Evolutionary conservation across 2,329 filamentous ascomycete species (phyloP), one percentile per base, ranked within the genome.

Genomic region (Penicillium sp.): DNA sequence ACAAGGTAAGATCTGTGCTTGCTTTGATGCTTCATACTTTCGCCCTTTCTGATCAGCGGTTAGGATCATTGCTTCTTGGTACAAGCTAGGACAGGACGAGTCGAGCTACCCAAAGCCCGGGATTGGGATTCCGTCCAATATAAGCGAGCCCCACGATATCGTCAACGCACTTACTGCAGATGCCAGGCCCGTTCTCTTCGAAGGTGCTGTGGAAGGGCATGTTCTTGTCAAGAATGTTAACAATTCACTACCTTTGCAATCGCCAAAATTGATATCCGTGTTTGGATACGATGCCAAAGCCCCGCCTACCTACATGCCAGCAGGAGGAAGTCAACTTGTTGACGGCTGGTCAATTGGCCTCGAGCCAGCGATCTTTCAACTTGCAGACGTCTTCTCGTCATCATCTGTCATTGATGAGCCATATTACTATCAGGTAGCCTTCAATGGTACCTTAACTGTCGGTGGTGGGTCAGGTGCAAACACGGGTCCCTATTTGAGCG

Each of bases 211-310:
- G 75, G 83, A 54, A 82, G 86, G 57, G 80, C 83, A 83, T 29
- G 82, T 86, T 2, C 69, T 79, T 63, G 55, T 83, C 24, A 83
- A 83, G 69, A 85, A 86, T 51, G 64, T 63, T 0, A 76, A 79
- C 54, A 71, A 74, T 11, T 66, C 79, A 1, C 71, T 85, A 1
- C 83, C 83, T 0, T 68, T 85, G 1, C 50, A 48, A 1, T 56
- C 55, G 2, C 64, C 66, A 0, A 59, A 58, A 31, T 40, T 64
- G 13, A 54, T 71, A 3, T 83, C 85, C 1, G 61, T 88, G n/a
- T 86, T 83, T 62, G 83, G 85, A 23, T 88, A 87, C 65, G 86
- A 86, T 70, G 80, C 66, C 2, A 48, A 54, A 14, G 67, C 67
- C 5, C 70, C 68, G 2, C 26, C 40, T n/a, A 28, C 19, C 7